Percentiles rank a stretch among this genome's conserved stretches.
phyloP scores from a whole-genome alignment of 345 rosid genomes.

The Aquilaria sinensis region DNA sequence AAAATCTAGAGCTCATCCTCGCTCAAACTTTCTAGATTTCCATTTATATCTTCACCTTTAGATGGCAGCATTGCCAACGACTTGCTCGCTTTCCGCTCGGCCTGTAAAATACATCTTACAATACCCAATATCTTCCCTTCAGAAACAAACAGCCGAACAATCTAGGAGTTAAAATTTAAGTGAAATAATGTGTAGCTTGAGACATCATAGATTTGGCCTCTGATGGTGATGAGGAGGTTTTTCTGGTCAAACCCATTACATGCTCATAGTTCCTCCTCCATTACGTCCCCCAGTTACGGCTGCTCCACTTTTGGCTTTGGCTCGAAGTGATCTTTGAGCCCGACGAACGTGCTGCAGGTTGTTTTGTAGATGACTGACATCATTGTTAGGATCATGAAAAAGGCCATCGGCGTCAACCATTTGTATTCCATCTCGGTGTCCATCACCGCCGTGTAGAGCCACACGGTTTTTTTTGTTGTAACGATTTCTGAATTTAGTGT shows the following conservation, averaged over 20 bases:
- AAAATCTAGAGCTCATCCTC: constrained; percentile 43
- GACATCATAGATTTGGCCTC: constrained; percentile 59
- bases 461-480: constrained; percentile 17
- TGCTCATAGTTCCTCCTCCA: constrained; percentile 44
- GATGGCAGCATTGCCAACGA: constrained; percentile 53
- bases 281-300: constrained; percentile 42
- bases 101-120: constrained; percentile 54
- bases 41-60: constrained; percentile 41
- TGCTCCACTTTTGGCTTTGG: constrained; percentile 24
- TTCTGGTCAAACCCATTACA: constrained; percentile 51
- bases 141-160: background rate
- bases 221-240: constrained; percentile 57
- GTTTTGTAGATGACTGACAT: constrained; percentile 39
- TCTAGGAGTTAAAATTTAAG: background rate
- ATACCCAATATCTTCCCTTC: background rate
- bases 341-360: constrained; percentile 54
- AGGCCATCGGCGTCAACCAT: constrained; percentile 47
- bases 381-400: constrained; percentile 46
- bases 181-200: constrained; percentile 36
- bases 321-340: constrained; percentile 28
- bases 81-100: constrained; percentile 58
- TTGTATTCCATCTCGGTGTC: constrained; percentile 29
- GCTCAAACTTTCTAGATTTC: constrained; percentile 40
- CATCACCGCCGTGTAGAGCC: constrained; percentile 24
- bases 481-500: too few species aligned